Base-by-base conservation (phyloP, 352 stramenopile species). In the Phytopythium delawarense region DNA sequence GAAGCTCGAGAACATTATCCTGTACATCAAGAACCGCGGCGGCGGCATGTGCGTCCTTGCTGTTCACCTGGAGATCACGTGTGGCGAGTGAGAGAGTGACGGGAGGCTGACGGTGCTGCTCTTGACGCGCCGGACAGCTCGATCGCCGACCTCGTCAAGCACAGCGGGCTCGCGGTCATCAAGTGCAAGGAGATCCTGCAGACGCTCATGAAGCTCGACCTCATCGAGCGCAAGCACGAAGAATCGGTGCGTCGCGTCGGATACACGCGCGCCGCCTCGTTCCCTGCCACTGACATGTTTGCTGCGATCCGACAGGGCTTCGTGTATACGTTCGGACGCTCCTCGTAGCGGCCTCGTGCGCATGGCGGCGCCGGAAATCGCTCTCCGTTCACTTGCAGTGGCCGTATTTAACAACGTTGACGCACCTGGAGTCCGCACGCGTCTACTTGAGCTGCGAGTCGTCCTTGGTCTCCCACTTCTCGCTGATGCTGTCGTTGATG, bases 161-260 rank as follows among this genome's bases (percentile, higher is more conserved):
- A 92, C 67, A 93, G 80, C 39, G 76, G 78, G 0, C 55, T 95
- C 45, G 71, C 80, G 2, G 86, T 93, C 39, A 93, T 95, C 71
- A 82, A 85, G 39, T 92, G 82, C 76, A 95, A 95, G 64, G 86
- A 95, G 61, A 93, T 93, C 54, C 63, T 95, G 34, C 84, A 95
- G 72, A 93, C 86, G 51, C 79, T 95, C 45, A 93, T 89, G 74
- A 93, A 91, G 66, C 74, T 95, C 62, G 77, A 90, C 21, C 76
- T 92, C 40, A 81, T 95, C 57, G 71, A 81, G 55, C 83, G 86
- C 57, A 86, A 83, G 42, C 81, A 85, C 50, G 84, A 95, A 61
- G 78, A 85, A 65, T 73, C 75, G 67, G 84, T 93, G 74, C 50
- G 80, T 52, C 25, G 9, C 11, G 9, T 62, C 54, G 15, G 8